Evolutionary conservation across 2,329 filamentous ascomycete species (phyloP), one percentile per base, ranked within the genome.

Genomic region (Diaporthe humulicola): DNA sequence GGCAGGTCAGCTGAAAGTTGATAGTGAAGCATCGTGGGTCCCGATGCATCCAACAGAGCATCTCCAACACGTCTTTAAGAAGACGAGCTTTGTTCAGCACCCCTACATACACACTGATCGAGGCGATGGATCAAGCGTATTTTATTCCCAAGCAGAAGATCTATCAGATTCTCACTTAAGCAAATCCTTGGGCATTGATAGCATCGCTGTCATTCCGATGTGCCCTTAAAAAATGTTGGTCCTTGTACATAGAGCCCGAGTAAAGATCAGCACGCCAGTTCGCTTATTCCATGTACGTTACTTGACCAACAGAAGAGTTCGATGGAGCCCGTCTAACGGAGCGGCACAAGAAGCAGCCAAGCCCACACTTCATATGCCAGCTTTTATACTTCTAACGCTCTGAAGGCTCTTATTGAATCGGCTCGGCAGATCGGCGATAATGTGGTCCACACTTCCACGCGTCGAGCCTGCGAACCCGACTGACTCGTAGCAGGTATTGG

Each of bases 391-490:
- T 1, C 8, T 9, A 60, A 60, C 28, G 57, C 0, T 12, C 2
- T 17, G 14, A 4, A 60, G 4, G 57, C 2, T n/a, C 14, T 28
- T 14, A 12, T 25, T 4, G 36, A 10, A 6, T 45, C 60, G 60
- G 60, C 60, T 66, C 40, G 60, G 60, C 28, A 66, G 40, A 22
- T 66, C 60, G 60, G 60, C 42, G 61, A 12, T 36, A 50, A 25
- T 12, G 12, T 17, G 30, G 22, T 28, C 30, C 61, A 67, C 22
- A 52, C 22, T n/a, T 52, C 42, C 61, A 52, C 45, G 22, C 61
- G 12, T 67, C 61, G 42, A 52, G 15, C 28, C 25, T 19, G 25
- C 61, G 42, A 52, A n/a, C 28, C 25, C 28, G 25, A n/a, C 42
- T 67, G 61, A 67, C 61, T 67, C 42, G 61, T 50, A 52, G 9